phyloP scores from a whole-genome alignment of 2,329 filamentous ascomycete genomes.

The Aspergillus thermomutatus region DNA sequence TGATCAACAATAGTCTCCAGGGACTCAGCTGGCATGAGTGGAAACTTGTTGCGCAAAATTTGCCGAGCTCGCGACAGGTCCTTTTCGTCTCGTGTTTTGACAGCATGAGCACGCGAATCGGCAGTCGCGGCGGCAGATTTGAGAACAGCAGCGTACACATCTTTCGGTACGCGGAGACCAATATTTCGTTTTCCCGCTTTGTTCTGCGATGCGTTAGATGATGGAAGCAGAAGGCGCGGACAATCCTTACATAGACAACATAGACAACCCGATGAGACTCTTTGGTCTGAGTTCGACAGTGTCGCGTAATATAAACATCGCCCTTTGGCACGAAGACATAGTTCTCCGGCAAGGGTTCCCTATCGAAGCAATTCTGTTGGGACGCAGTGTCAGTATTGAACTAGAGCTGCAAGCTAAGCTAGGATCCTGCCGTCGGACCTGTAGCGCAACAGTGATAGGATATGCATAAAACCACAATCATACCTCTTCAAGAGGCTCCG shows the following conservation, averaged over 20 bases:
- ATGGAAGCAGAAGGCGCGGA: neutral
- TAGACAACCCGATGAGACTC: slow-evolving; percentile 30
- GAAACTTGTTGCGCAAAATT: slow-evolving; percentile 33
- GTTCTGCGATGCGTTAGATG: slow-evolving; percentile 20
- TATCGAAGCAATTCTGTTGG: slow-evolving; percentile 31
- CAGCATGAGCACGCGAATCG: slow-evolving; percentile 37
- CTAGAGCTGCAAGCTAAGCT: slow-evolving; percentile 4
- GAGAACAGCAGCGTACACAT: slow-evolving; percentile 38
- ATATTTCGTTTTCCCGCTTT: slow-evolving; percentile 29
- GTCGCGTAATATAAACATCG: slow-evolving; percentile 42
- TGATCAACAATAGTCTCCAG: slow-evolving; percentile 34
- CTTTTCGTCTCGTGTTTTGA: slow-evolving; percentile 34
- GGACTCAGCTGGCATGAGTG: slow-evolving; percentile 34
- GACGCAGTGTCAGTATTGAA: neutral
- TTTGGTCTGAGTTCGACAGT: slow-evolving; percentile 39
- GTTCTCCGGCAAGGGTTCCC: slow-evolving; percentile 22
- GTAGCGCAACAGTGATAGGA: neutral
- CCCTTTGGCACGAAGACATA: slow-evolving; percentile 44
- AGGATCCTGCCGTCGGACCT: neutral
- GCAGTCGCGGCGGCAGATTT: slow-evolving; percentile 39
- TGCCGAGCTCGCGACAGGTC: slow-evolving; percentile 22
- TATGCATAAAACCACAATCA: slow-evolving; percentile 1
- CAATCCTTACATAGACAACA: slow-evolving; percentile 34
- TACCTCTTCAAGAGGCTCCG: slow-evolving; percentile 28
- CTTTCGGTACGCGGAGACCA: slow-evolving; percentile 44